These are phyloP conservation scores for Rhodotorula toruloides DNA, from an alignment of 768 basidiomycete species.

Conservation along the genomic window DNA sequence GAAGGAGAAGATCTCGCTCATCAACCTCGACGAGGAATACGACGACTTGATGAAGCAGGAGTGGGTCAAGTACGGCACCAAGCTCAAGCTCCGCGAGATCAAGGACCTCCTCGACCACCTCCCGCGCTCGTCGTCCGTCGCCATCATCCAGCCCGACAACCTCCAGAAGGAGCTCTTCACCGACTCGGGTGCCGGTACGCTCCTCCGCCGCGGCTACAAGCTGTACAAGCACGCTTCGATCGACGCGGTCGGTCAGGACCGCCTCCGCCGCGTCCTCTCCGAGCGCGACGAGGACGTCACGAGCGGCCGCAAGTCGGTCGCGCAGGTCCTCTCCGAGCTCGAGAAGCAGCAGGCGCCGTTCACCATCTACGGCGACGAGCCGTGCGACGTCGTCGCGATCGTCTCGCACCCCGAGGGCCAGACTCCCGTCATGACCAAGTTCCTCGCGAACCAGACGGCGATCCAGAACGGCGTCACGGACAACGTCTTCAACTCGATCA, in stretches of 20 bases:
- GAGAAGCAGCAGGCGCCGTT: constrained; percentile 64
- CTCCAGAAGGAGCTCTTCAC: constrained; percentile 99
- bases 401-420: constrained; percentile 87
- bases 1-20: constrained; percentile 89
- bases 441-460: constrained; percentile 79
- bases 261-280: constrained; percentile 87
- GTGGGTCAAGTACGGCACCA: constrained; percentile 99
- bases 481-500: constrained; percentile 95
- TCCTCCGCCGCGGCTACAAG: constrained; percentile 96
- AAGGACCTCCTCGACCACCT: constrained; percentile 98
- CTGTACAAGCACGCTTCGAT: constrained; percentile 82
- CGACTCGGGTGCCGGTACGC: constrained; percentile 93
- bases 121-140: constrained; percentile 94
- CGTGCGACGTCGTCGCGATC: constrained; percentile 88
- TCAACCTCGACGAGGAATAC: constrained; percentile 99
- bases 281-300: constrained; percentile 92
- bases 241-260: constrained; percentile 81
- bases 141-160: constrained; percentile 86
- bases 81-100: constrained; percentile 97
- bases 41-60: constrained; percentile 93
- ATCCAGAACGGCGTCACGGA: constrained; percentile 91
- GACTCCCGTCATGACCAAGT: constrained; percentile 83
- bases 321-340: constrained; percentile 75
- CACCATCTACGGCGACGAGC: constrained; percentile 98
- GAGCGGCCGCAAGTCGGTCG: constrained; percentile 73